A percentile compares a stretch with the other conserved stretches of the same genome.
Evolutionary conservation across 2,329 filamentous ascomycete genomes (phyloP).

Genomic region (Xylaria sp.): DNA sequence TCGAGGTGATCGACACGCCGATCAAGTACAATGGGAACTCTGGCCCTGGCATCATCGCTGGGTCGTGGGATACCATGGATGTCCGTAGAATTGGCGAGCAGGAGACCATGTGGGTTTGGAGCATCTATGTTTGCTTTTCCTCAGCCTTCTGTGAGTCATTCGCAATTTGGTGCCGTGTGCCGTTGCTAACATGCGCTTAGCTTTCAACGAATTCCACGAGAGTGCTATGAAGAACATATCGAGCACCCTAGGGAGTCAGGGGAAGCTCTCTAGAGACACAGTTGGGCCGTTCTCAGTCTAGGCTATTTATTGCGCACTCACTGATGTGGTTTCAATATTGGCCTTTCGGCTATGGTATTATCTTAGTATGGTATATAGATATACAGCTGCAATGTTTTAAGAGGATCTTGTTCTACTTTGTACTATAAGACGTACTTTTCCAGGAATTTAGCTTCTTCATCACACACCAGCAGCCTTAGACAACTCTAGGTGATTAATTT

Average conservation of each 20-base stretch:
- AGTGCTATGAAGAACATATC: conserved; percentile 12
- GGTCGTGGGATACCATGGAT: conserved; percentile 11
- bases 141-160: conserved; percentile 6
- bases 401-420: no score
- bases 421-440: no score
- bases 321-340: background rate
- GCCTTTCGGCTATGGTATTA: background rate
- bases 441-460: no score
- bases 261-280: conserved; percentile 3
- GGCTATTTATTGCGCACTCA: background rate
- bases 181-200: conserved; percentile 6
- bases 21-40: conserved; percentile 5
- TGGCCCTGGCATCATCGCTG: conserved; percentile 5
- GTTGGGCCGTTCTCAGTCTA: conserved; percentile 12
- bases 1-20: conserved; percentile 12
- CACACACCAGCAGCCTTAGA: no score
- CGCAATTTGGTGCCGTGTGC: background rate
- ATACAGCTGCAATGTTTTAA: no score
- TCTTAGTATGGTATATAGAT: no score
- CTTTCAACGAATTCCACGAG: conserved; percentile 14
- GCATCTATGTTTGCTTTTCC: conserved; percentile 16
- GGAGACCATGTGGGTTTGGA: conserved; percentile 15
- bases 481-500: no score
- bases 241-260: background rate
- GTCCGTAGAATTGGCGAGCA: background rate